Evolutionary conservation across 306 rosid genomes (phyloP), one percentile per base, ranked within the genome.

Genomic region (Castanea mollissima): DNA sequence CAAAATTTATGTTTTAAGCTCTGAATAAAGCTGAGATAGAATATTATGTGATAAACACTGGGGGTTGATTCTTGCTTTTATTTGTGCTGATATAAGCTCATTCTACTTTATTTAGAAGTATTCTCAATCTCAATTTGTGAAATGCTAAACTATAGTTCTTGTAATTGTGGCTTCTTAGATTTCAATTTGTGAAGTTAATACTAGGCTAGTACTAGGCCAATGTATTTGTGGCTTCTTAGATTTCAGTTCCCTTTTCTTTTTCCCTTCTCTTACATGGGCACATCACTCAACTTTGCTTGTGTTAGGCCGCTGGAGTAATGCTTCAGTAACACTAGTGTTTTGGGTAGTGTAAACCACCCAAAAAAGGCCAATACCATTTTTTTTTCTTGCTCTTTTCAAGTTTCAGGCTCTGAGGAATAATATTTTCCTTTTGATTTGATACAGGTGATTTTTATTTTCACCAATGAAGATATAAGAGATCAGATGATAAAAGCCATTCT

Each of bases 371-470:
- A 38, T 7, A 38, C 46, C 46, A 38, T 20, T 11, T 58, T 23
- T 8, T 4, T 14, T 19, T 6, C n/a, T 60, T 15, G 27, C 34
- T 27, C 35, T 11, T 5, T 27, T 29, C 15, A 62, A 63, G 69
- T 25, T 60, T 25, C 67, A 10, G 35, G 67, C 32, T 21, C 29
- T 60, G 67, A 60, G 25, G 8, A 60, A 25, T 7, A 21, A 31
- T 15, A 16, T 71, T n/a, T 70, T 16, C 14, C 38, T 76, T 65
- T 73, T 62, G 51, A 70, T 71, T 57, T 29, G 31, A 21, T 57
- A 34, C 75, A 77, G 85, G 78, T 62, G 58, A 31, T 62, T 58
- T 71, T 6, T 20, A 69, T 79, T 11, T 54, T 38, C 64, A 27
- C 82, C 56, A 13, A 7, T 35, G 71, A 67, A 60, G 63, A 74